Conservation (phyloP, 2,329 filamentous ascomycete species). For the Penicillium capsulatum region DNA sequence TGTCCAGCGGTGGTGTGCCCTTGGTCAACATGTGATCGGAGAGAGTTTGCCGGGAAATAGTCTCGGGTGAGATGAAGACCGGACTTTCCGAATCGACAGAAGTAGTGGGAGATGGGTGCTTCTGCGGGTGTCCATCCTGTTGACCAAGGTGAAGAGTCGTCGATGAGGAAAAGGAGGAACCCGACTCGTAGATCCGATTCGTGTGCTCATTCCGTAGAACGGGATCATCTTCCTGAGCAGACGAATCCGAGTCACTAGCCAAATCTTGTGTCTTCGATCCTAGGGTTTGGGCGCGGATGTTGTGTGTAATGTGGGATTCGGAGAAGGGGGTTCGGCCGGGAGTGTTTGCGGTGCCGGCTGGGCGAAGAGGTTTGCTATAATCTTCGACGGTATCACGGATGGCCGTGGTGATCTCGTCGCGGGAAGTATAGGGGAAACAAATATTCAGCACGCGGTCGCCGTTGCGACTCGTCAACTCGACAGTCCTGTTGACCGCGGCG, state of each 20-base stretch:
- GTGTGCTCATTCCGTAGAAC: slow-evolving; percentile 16
- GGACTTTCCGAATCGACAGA: slow-evolving; percentile 24
- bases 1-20: slow-evolving; percentile 78
- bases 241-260: slow-evolving; percentile 47
- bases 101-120: slow-evolving; percentile 34
- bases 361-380: slow-evolving; percentile 67
- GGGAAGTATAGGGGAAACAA: slow-evolving; percentile 94
- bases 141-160: slow-evolving; percentile 49
- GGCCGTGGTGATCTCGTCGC: slow-evolving; percentile 89
- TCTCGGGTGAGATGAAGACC: slow-evolving; percentile 70
- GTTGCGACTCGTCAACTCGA: slow-evolving; percentile 82
- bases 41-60: slow-evolving; percentile 77
- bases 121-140: slow-evolving; percentile 31
- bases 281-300: slow-evolving; percentile 65
- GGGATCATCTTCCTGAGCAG: slow-evolving; percentile 44
- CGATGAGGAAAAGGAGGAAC: slow-evolving; percentile 40
- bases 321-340: slow-evolving; percentile 67
- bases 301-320: slow-evolving; percentile 79
- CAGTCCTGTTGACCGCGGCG: slow-evolving; percentile 79
- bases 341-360: slow-evolving; percentile 30
- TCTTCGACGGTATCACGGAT: slow-evolving; percentile 84
- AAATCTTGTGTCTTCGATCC: slow-evolving; percentile 30
- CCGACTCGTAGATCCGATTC: slow-evolving; percentile 31
- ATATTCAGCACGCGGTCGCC: slow-evolving; percentile 79
- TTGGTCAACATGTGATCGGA: slow-evolving; percentile 84